These are phyloP conservation scores for Salvia sclarea DNA, from an alignment of 305 asterid genomes.

Conservation along the genomic window DNA sequence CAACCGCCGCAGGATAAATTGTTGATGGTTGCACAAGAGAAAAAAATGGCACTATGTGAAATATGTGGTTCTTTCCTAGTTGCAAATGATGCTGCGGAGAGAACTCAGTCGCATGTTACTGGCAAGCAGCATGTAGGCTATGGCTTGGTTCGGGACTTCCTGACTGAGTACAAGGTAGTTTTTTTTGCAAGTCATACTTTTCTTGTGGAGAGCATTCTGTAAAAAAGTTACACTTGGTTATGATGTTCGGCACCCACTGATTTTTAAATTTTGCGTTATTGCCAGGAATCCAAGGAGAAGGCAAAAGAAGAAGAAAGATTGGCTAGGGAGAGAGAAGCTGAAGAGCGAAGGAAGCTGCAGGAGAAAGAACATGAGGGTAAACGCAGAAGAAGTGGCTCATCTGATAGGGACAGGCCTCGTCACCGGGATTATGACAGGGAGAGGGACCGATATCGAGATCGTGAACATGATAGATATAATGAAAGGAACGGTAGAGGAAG, in stretches of 20 bases:
- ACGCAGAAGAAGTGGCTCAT: constrained; percentile 60
- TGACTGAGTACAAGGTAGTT: constrained; percentile 71
- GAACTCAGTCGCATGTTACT: constrained; percentile 96
- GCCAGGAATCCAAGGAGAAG: constrained; percentile 80
- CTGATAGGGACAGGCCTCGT: constrained; percentile 77
- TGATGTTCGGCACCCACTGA: constrained; percentile 5
- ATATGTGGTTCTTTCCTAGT: constrained; percentile 95
- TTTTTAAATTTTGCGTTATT: constrained; percentile 25
- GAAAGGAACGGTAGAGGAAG: constrained; percentile 71
- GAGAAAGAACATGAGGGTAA: constrained; percentile 73
- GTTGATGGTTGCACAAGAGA: constrained; percentile 84
- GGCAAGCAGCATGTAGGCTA: constrained; percentile 98
- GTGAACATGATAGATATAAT: constrained; percentile 55
- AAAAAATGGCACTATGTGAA: constrained; percentile 97
- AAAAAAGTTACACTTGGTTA: background rate
- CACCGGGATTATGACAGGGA: constrained; percentile 62
- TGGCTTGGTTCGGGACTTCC: constrained; percentile 92
- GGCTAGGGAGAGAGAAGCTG: constrained; percentile 87
- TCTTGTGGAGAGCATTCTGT: constrained; percentile 11
- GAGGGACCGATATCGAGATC: constrained; percentile 56
- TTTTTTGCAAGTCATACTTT: background rate
- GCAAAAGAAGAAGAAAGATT: constrained; percentile 79
- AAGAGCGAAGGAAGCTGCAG: constrained; percentile 72
- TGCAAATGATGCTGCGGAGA: constrained; percentile 97
- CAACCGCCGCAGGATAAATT: constrained; percentile 75